These are phyloP conservation scores for Papilionanthe hybrid DNA, from an alignment of 116 monocot species.

Conservation along the genomic window DNA sequence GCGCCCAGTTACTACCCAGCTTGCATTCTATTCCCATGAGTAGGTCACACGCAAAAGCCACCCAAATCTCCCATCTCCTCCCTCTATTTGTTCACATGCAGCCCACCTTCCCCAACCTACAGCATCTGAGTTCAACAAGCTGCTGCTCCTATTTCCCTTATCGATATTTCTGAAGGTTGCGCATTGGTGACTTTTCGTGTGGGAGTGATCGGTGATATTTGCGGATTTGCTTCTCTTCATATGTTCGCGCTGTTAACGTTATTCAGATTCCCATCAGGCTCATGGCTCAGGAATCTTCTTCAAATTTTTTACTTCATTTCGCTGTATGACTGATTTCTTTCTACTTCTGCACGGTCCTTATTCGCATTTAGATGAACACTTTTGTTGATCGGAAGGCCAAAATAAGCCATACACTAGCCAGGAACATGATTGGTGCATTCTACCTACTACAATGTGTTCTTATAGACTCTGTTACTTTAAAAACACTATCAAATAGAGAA, in stretches of 20 bases:
- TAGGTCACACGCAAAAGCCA: too few species aligned
- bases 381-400: conserved; percentile 98
- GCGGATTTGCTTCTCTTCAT: conserved; percentile 94
- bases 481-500: conserved; percentile 87
- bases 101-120: too few species aligned
- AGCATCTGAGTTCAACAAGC: too few species aligned
- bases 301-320: neutral
- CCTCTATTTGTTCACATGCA: too few species aligned
- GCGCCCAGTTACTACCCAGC: too few species aligned
- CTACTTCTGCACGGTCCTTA: neutral
- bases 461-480: conserved; percentile 85
- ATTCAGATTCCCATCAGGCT: conserved; percentile 97
- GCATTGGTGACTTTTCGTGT: conserved; percentile 98
- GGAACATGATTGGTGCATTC: conserved; percentile 94
- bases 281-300: conserved; percentile 79
- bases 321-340: neutral
- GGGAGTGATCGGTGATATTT: conserved; percentile 97
- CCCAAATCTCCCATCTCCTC: too few species aligned
- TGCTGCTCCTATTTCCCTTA: too few species aligned
- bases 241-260: conserved; percentile 91
- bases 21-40: too few species aligned
- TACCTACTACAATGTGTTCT: conserved; percentile 95
- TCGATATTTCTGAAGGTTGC: too few species aligned
- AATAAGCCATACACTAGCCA: conserved; percentile 87
- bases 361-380: conserved; percentile 72